Evolutionary conservation across 2,329 filamentous ascomycete genomes (phyloP).

Genomic region (Fusarium ramigenum): DNA sequence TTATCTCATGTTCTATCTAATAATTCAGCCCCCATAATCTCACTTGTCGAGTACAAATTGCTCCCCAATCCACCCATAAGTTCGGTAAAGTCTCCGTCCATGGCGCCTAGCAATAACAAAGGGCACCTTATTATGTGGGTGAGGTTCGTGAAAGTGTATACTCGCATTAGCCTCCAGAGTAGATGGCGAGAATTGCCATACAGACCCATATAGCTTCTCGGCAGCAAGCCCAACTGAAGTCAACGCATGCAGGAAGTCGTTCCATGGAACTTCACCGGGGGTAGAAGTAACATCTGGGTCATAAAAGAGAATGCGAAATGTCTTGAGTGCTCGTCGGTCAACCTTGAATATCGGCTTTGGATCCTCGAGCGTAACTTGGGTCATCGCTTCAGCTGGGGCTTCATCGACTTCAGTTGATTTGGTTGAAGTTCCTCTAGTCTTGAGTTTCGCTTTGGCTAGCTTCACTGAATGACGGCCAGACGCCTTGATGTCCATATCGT

Average conservation of each 20-base stretch:
- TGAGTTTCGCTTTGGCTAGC: neutral
- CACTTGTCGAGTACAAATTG: constrained; percentile 52
- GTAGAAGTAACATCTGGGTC: neutral
- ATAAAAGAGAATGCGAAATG: neutral
- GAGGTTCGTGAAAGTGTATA: neutral
- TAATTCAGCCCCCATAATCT: neutral
- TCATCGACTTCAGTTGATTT: neutral
- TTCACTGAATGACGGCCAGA: no score
- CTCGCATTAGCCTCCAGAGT: neutral
- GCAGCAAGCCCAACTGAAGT: neutral
- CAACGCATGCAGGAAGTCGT: neutral
- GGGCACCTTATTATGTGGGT: neutral
- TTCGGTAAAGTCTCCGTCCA: constrained; percentile 2
- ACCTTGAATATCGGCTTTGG: neutral
- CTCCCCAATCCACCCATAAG: constrained; percentile 60
- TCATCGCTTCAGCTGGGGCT: neutral
- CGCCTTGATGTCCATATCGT: neutral
- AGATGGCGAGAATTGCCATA: neutral
- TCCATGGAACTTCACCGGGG: neutral
- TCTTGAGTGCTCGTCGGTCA: neutral
- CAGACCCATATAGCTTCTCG: neutral
- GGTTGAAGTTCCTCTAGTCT: neutral
- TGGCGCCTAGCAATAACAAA: neutral
- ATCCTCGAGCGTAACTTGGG: neutral
- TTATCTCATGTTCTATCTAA: neutral